phyloP scores from a whole-genome alignment of 2,329 filamentous ascomycete species.

The Fusarium lyarnte region DNA sequence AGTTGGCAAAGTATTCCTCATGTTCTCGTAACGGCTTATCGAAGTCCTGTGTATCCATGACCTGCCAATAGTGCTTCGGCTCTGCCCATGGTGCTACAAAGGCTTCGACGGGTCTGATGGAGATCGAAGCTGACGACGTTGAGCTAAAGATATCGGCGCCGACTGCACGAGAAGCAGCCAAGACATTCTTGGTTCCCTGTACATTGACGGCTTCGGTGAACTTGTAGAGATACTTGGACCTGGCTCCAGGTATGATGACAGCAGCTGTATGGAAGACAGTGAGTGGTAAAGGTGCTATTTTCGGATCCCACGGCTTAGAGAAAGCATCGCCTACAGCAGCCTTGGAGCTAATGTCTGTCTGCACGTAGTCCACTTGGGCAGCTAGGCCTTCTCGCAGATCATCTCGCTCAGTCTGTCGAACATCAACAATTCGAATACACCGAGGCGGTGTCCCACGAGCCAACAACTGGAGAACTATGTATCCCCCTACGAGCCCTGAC shows the following conservation, averaged over 20 bases:
- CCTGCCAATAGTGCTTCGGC: not conserved
- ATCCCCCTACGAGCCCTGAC: constrained; percentile 6
- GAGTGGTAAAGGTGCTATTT: not conserved
- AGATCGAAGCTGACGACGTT: constrained; percentile 1
- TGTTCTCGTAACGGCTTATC: not conserved
- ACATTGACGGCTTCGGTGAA: constrained; percentile 4
- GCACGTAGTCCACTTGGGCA: not conserved
- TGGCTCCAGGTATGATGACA: not conserved
- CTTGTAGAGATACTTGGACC: constrained; percentile 1
- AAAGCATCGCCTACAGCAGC: not conserved
- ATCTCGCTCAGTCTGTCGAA: constrained; percentile 2
- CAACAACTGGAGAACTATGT: constrained; percentile 8
- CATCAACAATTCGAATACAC: constrained; percentile 1
- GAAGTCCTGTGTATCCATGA: not conserved
- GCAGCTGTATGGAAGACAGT: constrained; percentile 13
- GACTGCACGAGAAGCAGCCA: not conserved
- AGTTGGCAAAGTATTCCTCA: not conserved
- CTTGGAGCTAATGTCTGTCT: constrained; percentile 4
- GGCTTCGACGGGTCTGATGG: not conserved
- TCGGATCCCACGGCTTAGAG: not conserved
- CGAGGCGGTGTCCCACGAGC: not conserved
- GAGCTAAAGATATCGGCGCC: constrained; percentile 5
- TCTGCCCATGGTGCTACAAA: constrained; percentile 1
- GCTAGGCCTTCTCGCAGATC: not conserved
- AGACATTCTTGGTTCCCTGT: constrained; percentile 3